phyloP scores from a whole-genome alignment of 2,329 filamentous ascomycete species.

The Colletotrichum neosansevieriae region DNA sequence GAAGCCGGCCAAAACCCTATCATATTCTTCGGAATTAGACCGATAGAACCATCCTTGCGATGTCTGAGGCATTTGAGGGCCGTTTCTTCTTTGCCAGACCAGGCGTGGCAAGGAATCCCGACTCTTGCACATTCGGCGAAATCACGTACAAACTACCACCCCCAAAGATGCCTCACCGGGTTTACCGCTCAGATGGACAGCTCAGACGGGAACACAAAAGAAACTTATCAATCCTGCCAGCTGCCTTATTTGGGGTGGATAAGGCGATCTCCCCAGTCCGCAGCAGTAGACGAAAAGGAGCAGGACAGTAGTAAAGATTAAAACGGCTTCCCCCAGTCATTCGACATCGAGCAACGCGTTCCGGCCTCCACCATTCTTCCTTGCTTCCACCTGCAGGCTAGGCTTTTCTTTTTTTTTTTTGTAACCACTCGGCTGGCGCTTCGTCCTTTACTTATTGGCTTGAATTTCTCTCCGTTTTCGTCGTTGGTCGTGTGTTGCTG shows the following conservation, averaged over 20 bases:
- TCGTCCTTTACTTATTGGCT: conserved; percentile 1
- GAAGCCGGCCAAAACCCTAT: conserved; percentile 19
- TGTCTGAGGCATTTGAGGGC: conserved; percentile 13
- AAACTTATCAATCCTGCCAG: neutral
- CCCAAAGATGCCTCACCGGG: neutral
- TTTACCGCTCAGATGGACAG: neutral
- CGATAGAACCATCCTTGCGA: conserved; percentile 14
- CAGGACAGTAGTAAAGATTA: conserved; percentile 6
- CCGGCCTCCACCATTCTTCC: conserved; percentile 5
- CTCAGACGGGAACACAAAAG: neutral
- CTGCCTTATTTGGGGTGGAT: neutral
- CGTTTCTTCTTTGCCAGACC: neutral
- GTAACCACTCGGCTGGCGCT: neutral
- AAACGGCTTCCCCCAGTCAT: conserved; percentile 3
- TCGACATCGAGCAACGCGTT: neutral
- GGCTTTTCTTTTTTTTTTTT: conserved; percentile 5
- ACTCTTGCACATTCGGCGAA: neutral
- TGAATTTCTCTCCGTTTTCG: neutral
- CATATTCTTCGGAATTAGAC: conserved; percentile 18
- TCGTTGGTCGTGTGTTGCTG: neutral
- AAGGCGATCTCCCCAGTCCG: neutral
- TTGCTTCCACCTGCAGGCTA: conserved; percentile 15
- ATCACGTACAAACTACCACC: neutral
- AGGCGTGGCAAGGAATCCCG: conserved; percentile 1
- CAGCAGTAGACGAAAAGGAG: neutral